A percentile compares a stretch with the other conserved stretches of the same genome.
These are phyloP conservation scores for Rhizoclosmatium sp. DNA, from an alignment of 192 early-diverging fungal species.

Conservation along the genomic window DNA sequence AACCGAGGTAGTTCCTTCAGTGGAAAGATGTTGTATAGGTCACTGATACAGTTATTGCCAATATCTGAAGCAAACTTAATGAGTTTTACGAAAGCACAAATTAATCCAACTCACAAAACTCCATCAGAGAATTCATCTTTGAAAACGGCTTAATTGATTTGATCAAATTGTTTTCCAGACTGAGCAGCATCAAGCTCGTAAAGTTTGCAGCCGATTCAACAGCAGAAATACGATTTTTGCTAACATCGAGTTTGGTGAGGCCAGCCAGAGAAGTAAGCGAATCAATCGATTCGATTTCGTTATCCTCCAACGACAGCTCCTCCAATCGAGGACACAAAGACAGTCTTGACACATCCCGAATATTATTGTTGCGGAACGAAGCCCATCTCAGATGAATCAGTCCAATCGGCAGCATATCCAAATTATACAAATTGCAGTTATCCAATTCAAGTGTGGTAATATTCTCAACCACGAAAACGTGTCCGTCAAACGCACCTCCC, in stretches of 20 bases:
- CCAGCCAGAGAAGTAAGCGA: slow-evolving; percentile 44
- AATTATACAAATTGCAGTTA: slow-evolving; percentile 53
- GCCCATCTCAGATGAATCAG: slow-evolving; percentile 61
- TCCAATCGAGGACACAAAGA: slow-evolving; percentile 50
- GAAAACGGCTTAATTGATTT: slow-evolving; percentile 53
- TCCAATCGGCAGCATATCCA: slow-evolving; percentile 51
- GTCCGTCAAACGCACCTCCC: slow-evolving; percentile 32
- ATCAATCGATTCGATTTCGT: slow-evolving; percentile 62
- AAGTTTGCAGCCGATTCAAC: slow-evolving; percentile 55
- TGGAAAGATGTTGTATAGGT: slow-evolving; percentile 63
- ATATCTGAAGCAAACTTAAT: slow-evolving; percentile 51
- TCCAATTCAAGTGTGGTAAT: slow-evolving; percentile 66
- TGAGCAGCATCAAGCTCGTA: slow-evolving; percentile 56
- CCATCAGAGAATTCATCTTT: slow-evolving; percentile 61
- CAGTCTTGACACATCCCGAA: slow-evolving; percentile 55
- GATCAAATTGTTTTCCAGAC: slow-evolving; percentile 62
- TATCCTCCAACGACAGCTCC: slow-evolving; percentile 64
- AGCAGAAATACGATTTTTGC: slow-evolving; percentile 56
- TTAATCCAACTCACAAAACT: slow-evolving; percentile 56
- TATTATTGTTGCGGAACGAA: slow-evolving; percentile 64
- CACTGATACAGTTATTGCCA: slow-evolving; percentile 62
- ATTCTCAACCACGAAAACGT: slow-evolving; percentile 39
- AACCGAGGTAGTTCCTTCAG: slow-evolving; percentile 64
- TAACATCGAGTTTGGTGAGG: slow-evolving; percentile 62
- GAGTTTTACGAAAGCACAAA: slow-evolving; percentile 29